Conservation (phyloP, 352 stramenopile species). For the Elongisporangium senticosum region DNA sequence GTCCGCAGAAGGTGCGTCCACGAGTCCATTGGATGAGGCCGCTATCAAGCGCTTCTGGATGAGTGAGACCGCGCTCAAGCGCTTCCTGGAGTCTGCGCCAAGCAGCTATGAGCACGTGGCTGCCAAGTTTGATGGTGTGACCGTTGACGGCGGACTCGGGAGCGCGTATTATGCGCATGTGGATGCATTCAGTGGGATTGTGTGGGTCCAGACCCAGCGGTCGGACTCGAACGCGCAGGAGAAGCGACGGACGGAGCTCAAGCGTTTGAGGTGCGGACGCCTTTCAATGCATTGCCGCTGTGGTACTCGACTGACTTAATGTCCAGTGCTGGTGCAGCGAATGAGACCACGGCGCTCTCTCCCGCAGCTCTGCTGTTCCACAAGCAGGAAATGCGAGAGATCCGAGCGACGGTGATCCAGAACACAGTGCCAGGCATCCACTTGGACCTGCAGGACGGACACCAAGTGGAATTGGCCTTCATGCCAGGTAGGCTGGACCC, state of each 20-base stretch:
- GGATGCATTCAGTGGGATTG: conserved; percentile 20
- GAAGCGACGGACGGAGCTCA: conserved; percentile 42
- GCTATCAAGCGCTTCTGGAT: conserved; percentile 45
- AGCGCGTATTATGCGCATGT: conserved; percentile 17
- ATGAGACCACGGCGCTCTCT: conserved; percentile 12
- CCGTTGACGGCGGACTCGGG: conserved; percentile 47
- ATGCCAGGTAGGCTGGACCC: conserved; percentile 35
- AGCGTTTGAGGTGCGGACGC: neutral
- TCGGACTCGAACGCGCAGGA: conserved; percentile 53
- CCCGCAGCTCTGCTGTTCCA: conserved; percentile 29
- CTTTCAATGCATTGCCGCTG: too few relatives aligned
- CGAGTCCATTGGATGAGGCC: conserved; percentile 25
- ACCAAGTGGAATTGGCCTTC: conserved; percentile 51
- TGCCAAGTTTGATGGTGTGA: conserved; percentile 42
- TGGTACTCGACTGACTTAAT: neutral
- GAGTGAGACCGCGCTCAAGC: conserved; percentile 28
- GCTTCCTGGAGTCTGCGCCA: conserved; percentile 29
- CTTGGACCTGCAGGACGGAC: conserved; percentile 22
- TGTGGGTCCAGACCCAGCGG: conserved; percentile 46
- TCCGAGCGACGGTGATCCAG: conserved; percentile 29
- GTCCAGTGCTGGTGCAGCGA: conserved; percentile 3
- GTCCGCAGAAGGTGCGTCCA: neutral
- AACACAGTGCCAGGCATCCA: conserved; percentile 36
- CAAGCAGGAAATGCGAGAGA: conserved; percentile 17
- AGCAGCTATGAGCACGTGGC: conserved; percentile 39